A percentile compares a stretch with the other conserved stretches of the same genome.
Evolutionary conservation across 192 early-diverging fungal species (phyloP).

Genomic region (Coemansia sp.): DNA sequence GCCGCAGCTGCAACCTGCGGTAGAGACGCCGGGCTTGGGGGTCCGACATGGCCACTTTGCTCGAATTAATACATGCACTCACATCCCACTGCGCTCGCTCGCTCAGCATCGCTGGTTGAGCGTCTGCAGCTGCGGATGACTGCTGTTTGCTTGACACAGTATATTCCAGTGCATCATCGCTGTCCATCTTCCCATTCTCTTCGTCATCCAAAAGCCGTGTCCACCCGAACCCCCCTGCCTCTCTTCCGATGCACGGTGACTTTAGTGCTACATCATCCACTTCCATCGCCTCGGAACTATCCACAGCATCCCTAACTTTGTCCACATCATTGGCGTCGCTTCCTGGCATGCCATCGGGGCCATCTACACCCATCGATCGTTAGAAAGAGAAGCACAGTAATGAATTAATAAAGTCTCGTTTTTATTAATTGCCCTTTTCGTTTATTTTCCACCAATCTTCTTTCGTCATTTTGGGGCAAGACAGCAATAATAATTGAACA

Average conservation of each 20-base stretch:
- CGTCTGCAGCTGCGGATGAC: background rate
- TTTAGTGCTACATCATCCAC: background rate
- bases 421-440: too few species aligned
- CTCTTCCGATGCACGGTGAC: background rate
- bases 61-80: constrained; percentile 20
- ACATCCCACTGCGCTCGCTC: constrained; percentile 43
- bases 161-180: background rate
- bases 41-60: constrained; percentile 6
- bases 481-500: too few species aligned
- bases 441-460: too few species aligned
- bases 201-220: constrained; percentile 5
- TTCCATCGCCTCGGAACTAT: background rate
- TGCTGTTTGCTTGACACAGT: background rate
- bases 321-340: background rate
- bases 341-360: background rate
- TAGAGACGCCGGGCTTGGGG: constrained; percentile 26
- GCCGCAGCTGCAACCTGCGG: constrained; percentile 51
- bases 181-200: constrained; percentile 2
- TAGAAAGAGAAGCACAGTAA: background rate
- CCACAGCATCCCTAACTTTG: background rate
- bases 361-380: background rate
- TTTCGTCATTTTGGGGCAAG: too few species aligned
- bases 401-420: background rate
- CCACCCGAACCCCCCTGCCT: background rate
- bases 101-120: constrained; percentile 19